Evolutionary conservation across 352 stramenopile genomes (phyloP).

Genomic region (Globisporangium parvum): DNA sequence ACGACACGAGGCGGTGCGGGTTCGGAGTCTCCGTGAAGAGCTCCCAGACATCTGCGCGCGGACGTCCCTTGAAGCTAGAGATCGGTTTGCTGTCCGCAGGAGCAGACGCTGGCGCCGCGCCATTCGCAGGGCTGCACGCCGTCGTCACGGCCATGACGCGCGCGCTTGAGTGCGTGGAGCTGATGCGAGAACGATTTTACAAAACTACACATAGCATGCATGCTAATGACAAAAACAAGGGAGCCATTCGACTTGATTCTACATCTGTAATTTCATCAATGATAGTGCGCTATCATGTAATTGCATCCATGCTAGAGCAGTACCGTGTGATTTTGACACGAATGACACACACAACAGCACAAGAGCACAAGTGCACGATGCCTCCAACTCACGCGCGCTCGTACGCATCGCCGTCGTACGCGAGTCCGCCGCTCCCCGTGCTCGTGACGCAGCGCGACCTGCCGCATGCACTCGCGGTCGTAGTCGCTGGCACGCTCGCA

Average conservation of each 20-base stretch:
- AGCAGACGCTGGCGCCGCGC: not conserved
- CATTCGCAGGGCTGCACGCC: no score
- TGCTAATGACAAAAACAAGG: no score
- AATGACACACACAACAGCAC: not conserved
- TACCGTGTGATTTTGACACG: no score
- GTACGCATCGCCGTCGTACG: constrained; percentile 16
- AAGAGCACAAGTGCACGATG: not conserved
- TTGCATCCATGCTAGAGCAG: no score
- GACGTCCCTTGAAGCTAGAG: constrained; percentile 22
- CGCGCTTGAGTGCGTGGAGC: no score
- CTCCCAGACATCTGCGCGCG: constrained; percentile 40
- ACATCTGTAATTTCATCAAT: no score
- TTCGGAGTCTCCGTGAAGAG: constrained; percentile 41
- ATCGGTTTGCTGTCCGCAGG: not conserved
- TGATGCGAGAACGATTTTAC: no score
- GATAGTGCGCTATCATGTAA: no score
- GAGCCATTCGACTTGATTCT: no score
- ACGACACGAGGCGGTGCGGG: constrained; percentile 37
- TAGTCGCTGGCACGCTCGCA: constrained; percentile 25
- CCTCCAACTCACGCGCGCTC: not conserved
- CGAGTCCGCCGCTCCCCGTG: constrained; percentile 35
- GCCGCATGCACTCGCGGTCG: constrained; percentile 27
- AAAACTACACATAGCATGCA: no score
- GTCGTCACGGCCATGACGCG: no score
- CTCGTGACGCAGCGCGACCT: constrained; percentile 51